Base-by-base conservation (phyloP, 164 flowering plant genomes). In the Echeveria elegans region DNA sequence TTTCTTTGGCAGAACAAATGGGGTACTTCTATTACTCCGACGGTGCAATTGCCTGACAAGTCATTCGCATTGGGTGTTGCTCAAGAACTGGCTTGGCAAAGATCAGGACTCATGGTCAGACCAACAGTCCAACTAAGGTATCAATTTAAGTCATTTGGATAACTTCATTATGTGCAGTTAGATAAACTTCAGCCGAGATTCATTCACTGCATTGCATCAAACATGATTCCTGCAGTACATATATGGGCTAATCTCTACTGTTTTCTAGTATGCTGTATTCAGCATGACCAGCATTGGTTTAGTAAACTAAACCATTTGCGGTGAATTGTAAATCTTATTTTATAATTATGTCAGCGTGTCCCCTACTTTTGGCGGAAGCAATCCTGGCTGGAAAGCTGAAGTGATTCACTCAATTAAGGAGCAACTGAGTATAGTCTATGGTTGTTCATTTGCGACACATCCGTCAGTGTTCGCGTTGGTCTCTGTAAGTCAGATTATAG, bases 301-400 rank as follows among this genome's bases (percentile, higher is more conserved):
- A 30, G 28, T 18, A 7, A 30, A 19, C 31, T 6, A 15, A 12
- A 6, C 31, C 38, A 18, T 24, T 18, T 14, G 11, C 1, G 36
- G 16, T 61, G 12, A 26, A 6, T 28, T 8, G 15, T 36, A 29
- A 36, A 61, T 30, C 38, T 61, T 18, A 18, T 8, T 36, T 30
- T 61, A 36, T 19, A 9, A 11, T 61, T 18, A 74, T 68, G 59
- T 70, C 85, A 93, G 97, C 77, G 56, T 88, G 43, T 82, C 83
- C 65, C 97, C 98, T 32, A 89, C 95, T 43, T 77, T 94, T 80
- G 98, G 98, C 68, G 98, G 98, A 81, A 89, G 86, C 78, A 84
- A 82, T 81, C 95, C 97, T 65, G 96, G 98, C 56, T 19, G 87
- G 73, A 78, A 80, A 32, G 88, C 92, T 28, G 97, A 94, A 78